Conservation (phyloP, 495 filamentous ascomycete species). For the Aspergillus affinis region DNA sequence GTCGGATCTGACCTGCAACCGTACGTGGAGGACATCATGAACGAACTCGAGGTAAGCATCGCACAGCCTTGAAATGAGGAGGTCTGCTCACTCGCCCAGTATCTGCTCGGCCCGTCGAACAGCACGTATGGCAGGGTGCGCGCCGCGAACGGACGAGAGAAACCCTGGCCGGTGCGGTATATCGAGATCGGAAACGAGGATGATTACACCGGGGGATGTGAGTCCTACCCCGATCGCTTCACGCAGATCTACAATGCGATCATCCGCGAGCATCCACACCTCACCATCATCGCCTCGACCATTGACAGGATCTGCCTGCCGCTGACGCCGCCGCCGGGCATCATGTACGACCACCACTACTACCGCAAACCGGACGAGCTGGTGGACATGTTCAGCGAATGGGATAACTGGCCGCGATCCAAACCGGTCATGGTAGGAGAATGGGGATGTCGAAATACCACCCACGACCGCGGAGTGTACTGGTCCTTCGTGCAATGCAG, state of each 20-base stretch:
- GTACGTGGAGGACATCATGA: slow-evolving; percentile 56
- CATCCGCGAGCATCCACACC: slow-evolving; percentile 43
- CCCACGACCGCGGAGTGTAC: slow-evolving; percentile 27
- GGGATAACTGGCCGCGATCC: slow-evolving; percentile 48
- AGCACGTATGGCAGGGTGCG: slow-evolving; percentile 44
- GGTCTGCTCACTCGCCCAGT: slow-evolving; percentile 12
- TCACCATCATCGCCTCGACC: slow-evolving; percentile 43
- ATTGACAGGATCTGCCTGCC: slow-evolving; percentile 34
- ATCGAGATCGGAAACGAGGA: slow-evolving; percentile 60
- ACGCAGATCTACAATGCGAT: slow-evolving; percentile 46
- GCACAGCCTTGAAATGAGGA: too few species aligned
- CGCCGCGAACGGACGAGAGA: slow-evolving; percentile 40
- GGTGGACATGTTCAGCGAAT: slow-evolving; percentile 54
- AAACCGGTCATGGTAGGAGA: slow-evolving; percentile 51
- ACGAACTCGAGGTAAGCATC: slow-evolving; percentile 56
- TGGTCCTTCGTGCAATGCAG: slow-evolving; percentile 55
- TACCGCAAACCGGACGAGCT: slow-evolving; percentile 53
- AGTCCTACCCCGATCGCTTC: slow-evolving; percentile 47
- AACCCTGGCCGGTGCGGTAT: slow-evolving; percentile 48
- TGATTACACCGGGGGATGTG: slow-evolving; percentile 42
- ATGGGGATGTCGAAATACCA: slow-evolving; percentile 56
- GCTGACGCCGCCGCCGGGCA: slow-evolving; percentile 26
- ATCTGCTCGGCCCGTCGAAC: slow-evolving; percentile 27
- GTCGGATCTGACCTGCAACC: slow-evolving; percentile 34
- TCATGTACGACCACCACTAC: slow-evolving; percentile 48